phyloP scores from a whole-genome alignment of 305 asterid genomes.

The Vinca major region DNA sequence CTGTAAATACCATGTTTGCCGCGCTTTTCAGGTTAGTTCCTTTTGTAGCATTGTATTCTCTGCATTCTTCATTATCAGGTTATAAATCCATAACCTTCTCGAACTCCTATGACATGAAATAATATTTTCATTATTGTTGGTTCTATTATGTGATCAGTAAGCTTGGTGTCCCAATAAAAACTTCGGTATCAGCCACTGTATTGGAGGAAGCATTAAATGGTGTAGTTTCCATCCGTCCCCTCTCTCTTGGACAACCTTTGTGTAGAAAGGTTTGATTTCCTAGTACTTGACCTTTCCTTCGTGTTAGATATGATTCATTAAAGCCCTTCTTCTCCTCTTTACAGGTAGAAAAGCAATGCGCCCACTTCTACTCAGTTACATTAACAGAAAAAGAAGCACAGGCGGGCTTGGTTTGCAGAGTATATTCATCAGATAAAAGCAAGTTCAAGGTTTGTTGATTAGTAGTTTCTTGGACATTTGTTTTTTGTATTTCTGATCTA shows the following conservation, averaged over 20 bases:
- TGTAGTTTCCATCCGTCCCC: slow-evolving; percentile 47
- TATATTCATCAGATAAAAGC: slow-evolving; percentile 68
- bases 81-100: slow-evolving; percentile 10
- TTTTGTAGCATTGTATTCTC: slow-evolving; percentile 9
- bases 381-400: slow-evolving; percentile 79
- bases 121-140: not conserved
- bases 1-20: slow-evolving; percentile 92
- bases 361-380: slow-evolving; percentile 87
- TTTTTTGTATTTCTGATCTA: not conserved
- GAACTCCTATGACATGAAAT: slow-evolving; percentile 9
- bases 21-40: slow-evolving; percentile 78
- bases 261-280: slow-evolving; percentile 57
- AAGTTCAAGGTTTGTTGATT: slow-evolving; percentile 64
- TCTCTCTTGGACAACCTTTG: slow-evolving; percentile 66
- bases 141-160: slow-evolving; percentile 44
- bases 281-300: slow-evolving; percentile 13
- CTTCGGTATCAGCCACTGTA: slow-evolving; percentile 87
- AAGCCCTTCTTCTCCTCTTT: slow-evolving; percentile 21
- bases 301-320: slow-evolving; percentile 18
- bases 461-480: not conserved
- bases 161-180: slow-evolving; percentile 91
- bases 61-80: slow-evolving; percentile 14
- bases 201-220: slow-evolving; percentile 96
- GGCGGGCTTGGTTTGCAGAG: slow-evolving; percentile 80
- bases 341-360: slow-evolving; percentile 96